Percentiles rank a stretch among this genome's conserved stretches.
phyloP scores from a whole-genome alignment of 148 eudicot genomes.

The Mesembryanthemum crystallinum region DNA sequence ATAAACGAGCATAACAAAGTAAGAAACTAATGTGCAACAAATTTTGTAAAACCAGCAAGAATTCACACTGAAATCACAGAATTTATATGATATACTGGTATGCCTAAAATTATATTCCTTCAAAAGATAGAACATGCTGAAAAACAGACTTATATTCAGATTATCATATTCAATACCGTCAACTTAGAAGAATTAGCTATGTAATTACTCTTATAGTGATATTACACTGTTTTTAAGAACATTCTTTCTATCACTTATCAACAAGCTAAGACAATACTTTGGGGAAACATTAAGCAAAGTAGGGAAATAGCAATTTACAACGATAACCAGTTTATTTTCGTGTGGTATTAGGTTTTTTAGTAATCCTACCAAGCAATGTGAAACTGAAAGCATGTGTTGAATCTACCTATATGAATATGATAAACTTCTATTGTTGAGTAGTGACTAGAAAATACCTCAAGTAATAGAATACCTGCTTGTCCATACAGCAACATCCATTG shows the following conservation, averaged over 20 bases:
- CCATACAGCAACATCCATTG: constrained; percentile 45
- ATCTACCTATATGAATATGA: neutral
- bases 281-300: neutral
- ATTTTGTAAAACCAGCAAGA: neutral
- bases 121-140: neutral
- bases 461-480: constrained; percentile 47
- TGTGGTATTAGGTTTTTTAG: neutral
- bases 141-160: neutral
- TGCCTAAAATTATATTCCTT: neutral
- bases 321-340: no score
- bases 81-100: no score
- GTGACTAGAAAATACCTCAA: neutral
- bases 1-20: neutral
- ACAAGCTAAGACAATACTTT: neutral
- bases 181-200: neutral
- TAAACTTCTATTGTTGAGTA: neutral
- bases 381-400: neutral
- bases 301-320: neutral
- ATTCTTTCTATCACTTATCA: neutral
- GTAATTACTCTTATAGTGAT: neutral
- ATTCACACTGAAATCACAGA: neutral
- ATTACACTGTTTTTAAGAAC: neutral
- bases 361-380: neutral
- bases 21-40: neutral
- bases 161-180: neutral